These are phyloP conservation scores for Paecilomyces sp. DNA, from an alignment of 2,329 filamentous ascomycete species.

Conservation along the genomic window DNA sequence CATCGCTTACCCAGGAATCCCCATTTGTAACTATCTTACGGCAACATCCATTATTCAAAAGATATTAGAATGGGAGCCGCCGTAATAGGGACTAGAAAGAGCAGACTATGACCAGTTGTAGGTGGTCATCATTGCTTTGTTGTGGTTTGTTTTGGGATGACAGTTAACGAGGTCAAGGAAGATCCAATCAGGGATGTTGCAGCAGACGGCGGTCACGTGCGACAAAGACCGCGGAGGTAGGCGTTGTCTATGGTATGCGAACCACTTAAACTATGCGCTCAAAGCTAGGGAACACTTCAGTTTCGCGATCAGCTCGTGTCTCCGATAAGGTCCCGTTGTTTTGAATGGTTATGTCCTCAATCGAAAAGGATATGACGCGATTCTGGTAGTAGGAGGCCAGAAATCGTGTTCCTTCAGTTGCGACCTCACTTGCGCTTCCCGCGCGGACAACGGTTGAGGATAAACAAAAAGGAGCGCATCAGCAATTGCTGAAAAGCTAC, in stretches of 20 bases:
- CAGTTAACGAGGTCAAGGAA: neutral
- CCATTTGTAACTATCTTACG: conserved; percentile 22
- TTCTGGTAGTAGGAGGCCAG: neutral
- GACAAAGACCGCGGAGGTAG: neutral
- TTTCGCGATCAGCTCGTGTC: neutral
- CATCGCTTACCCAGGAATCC: conserved; percentile 37
- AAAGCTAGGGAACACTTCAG: neutral
- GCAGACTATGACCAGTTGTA: neutral
- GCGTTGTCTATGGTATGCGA: neutral
- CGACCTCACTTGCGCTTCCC: conserved; percentile 5
- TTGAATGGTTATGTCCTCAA: neutral
- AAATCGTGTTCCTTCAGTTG: neutral
- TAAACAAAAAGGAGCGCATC: neutral
- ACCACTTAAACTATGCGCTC: neutral
- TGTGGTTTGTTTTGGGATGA: neutral
- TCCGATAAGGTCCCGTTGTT: neutral
- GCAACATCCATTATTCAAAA: neutral
- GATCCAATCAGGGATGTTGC: neutral
- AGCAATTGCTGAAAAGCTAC: neutral
- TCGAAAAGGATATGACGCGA: neutral
- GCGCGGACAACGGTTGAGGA: neutral
- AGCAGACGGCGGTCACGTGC: neutral
- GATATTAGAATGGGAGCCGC: neutral
- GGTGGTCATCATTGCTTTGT: neutral
- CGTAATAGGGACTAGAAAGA: neutral